phyloP scores from a whole-genome alignment of 176 grass and related monocot genomes.

The Saccharum officinarum region DNA sequence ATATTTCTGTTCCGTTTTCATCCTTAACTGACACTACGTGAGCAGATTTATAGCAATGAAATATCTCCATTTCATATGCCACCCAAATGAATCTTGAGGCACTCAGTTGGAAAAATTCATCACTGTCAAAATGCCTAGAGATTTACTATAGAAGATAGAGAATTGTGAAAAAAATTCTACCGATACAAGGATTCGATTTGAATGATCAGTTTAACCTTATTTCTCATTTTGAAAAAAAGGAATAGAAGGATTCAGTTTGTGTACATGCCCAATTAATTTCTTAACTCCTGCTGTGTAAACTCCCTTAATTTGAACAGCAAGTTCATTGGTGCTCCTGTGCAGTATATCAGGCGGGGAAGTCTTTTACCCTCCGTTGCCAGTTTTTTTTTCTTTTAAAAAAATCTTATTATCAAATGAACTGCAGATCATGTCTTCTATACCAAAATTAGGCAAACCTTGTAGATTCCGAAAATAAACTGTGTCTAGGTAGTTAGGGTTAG shows the following conservation, averaged over 20 bases:
- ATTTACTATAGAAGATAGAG: not conserved
- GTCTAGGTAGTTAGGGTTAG: conserved; percentile 1
- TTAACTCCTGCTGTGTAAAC: not conserved
- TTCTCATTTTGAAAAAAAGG: not conserved
- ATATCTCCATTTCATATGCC: not conserved
- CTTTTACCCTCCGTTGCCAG: too few relatives aligned
- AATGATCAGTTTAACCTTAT: not conserved
- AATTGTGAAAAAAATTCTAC: not conserved
- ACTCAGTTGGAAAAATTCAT: not conserved
- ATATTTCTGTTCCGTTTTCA: too few relatives aligned
- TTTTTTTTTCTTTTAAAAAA: too few relatives aligned
- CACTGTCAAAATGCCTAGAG: not conserved
- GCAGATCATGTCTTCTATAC: conserved; percentile 9
- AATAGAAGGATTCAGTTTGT: not conserved
- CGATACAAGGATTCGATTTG: not conserved
- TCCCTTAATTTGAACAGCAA: too few relatives aligned
- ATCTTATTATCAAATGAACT: conserved; percentile 21
- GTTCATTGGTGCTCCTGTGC: too few relatives aligned
- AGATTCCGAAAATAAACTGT: too few relatives aligned
- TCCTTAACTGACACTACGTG: not conserved
- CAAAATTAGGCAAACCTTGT: conserved; percentile 31
- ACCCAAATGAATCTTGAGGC: not conserved
- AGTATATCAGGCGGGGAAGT: too few relatives aligned
- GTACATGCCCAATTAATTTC: not conserved
- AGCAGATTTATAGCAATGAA: not conserved